A percentile compares a stretch with the other conserved stretches of the same genome.
phyloP scores from a whole-genome alignment of 257 asterid species.

The Paulownia fortunei region DNA sequence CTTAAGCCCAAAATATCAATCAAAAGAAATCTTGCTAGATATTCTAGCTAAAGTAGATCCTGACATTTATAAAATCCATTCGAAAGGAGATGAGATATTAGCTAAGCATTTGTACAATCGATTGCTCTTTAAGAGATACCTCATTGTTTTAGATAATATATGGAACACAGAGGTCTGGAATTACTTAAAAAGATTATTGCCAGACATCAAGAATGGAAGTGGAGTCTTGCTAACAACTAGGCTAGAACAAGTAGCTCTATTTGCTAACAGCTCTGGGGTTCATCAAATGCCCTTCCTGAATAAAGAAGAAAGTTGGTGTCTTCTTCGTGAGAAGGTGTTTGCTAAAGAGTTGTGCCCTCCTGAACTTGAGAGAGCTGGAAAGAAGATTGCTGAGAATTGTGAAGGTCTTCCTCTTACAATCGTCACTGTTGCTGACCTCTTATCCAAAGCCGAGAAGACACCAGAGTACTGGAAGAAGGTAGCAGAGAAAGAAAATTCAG shows the following conservation, averaged over 20 bases:
- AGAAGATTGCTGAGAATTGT: too few species aligned
- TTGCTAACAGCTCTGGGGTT: too few species aligned
- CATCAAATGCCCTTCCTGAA: not conserved
- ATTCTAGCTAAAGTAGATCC: slow-evolving; percentile 5
- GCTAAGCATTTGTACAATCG: not conserved
- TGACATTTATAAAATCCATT: too few species aligned
- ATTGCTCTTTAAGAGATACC: not conserved
- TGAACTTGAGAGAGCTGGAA: not conserved
- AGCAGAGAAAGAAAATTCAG: not conserved
- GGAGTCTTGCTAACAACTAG: not conserved
- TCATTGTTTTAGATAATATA: slow-evolving; percentile 7
- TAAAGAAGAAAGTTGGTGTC: not conserved
- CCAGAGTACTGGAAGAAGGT: slow-evolving; percentile 3
- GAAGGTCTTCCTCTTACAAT: slow-evolving; percentile 35
- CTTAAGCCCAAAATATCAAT: not conserved
- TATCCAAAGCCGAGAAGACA: not conserved
- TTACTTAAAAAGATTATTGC: not conserved
- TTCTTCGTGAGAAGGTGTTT: not conserved
- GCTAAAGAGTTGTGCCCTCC: not conserved
- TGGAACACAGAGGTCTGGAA: not conserved
- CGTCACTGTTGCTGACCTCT: slow-evolving; percentile 6
- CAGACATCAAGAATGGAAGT: not conserved
- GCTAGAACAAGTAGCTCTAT: not conserved
- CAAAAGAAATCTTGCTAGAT: not conserved
- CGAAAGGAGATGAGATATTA: not conserved